A percentile compares a stretch with the other conserved stretches of the same genome.
phyloP scores from a whole-genome alignment of 1,284 basidiomycete genomes.

The Heterobasidion irregulare region DNA sequence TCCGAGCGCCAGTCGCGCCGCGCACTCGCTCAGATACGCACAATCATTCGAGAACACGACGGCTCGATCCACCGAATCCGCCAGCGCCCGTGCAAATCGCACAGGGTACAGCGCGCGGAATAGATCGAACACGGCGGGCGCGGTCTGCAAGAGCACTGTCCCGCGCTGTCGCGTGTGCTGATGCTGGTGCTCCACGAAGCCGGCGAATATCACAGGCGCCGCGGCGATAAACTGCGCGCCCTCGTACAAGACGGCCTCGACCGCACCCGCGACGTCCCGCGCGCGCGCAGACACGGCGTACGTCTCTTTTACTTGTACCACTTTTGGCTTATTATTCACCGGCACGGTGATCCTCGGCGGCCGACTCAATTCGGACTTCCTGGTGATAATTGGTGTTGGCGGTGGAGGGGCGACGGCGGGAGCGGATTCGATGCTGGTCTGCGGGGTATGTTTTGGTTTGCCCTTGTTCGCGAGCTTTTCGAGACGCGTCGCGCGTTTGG shows the following conservation, averaged over 20 bases:
- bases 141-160: slow-evolving; percentile 41
- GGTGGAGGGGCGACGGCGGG: slow-evolving; percentile 14
- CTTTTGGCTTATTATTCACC: background rate
- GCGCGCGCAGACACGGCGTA: slow-evolving; percentile 51
- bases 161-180: slow-evolving; percentile 12
- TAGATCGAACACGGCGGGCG: slow-evolving; percentile 69
- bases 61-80: slow-evolving; percentile 45
- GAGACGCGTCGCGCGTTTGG: slow-evolving; percentile 46
- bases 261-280: slow-evolving; percentile 48
- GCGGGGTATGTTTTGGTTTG: slow-evolving; percentile 22
- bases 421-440: slow-evolving; percentile 15
- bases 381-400: slow-evolving; percentile 13
- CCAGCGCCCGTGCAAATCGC: slow-evolving; percentile 44
- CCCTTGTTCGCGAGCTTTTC: slow-evolving; percentile 49
- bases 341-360: slow-evolving; percentile 6
- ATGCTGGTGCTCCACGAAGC: background rate
- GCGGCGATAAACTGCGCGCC: slow-evolving; percentile 38
- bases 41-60: slow-evolving; percentile 90
- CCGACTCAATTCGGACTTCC: background rate
- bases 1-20: slow-evolving; percentile 30
- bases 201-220: slow-evolving; percentile 41
- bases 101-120: slow-evolving; percentile 81
- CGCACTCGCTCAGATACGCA: slow-evolving; percentile 52
- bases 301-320: slow-evolving; percentile 30
- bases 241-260: slow-evolving; percentile 52